A percentile compares a stretch with the other conserved stretches of the same genome.
phyloP scores from a whole-genome alignment of 2,329 filamentous ascomycete genomes.

The Aureobasidium sp. region DNA sequence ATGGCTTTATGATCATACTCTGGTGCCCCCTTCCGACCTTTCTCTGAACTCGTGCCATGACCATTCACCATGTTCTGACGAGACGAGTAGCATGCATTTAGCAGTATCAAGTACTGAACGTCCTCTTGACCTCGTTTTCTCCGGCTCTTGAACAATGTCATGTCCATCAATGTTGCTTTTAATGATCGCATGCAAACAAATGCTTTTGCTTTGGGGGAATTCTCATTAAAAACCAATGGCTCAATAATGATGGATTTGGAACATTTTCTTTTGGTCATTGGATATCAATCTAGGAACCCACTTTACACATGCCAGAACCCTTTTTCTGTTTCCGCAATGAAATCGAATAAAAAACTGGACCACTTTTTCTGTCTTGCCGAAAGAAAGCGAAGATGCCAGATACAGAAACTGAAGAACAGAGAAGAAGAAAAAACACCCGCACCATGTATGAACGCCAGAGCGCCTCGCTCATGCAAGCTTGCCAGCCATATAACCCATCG shows the following conservation, averaged over 20 bases:
- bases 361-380: background rate
- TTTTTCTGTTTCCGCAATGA: background rate
- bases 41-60: background rate
- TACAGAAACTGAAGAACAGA: background rate
- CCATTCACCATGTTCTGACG: background rate
- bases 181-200: background rate
- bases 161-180: background rate
- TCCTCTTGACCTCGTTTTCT: background rate
- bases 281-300: background rate
- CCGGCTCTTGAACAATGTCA: background rate
- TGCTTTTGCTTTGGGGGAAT: too few species aligned
- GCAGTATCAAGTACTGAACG: background rate
- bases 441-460: slow-evolving; percentile 11
- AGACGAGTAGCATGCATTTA: background rate
- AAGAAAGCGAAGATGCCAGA: too few species aligned
- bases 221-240: too few species aligned
- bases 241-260: background rate
- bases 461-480: slow-evolving; percentile 14
- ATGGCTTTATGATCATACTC: slow-evolving; percentile 13
- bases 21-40: background rate
- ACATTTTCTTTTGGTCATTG: background rate
- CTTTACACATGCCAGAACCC: background rate
- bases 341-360: background rate
- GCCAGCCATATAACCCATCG: slow-evolving; percentile 1
- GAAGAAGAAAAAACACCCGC: background rate